Evolutionary conservation across 495 filamentous ascomycete species (phyloP), one percentile per base, ranked within the genome.

Genomic region (Lasiosphaeria hispida): DNA sequence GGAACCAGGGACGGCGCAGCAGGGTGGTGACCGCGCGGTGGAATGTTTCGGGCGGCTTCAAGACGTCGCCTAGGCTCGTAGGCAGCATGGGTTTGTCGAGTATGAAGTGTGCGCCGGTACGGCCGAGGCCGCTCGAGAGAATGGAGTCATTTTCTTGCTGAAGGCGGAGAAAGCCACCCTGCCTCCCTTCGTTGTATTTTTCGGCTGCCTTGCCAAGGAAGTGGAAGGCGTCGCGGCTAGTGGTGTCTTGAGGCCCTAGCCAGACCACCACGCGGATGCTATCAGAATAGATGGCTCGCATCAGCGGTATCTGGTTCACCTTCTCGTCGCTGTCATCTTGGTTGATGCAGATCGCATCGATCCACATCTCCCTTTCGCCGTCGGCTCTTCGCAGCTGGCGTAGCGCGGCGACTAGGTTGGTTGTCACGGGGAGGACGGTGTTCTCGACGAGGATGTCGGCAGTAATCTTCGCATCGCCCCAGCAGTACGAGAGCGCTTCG

Each of bases 291-390:
- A 8, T 36, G 30, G 30, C 48, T 34, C 48, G n/a, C n/a, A 50
- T 50, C 33, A 50, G n/a, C 33, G 30, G 34, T 6, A 50, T 34
- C 30, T 50, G 48, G 5, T 11, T 17, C 1, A 11, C 48, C 3
- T 34, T 30, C 48, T 51, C 34, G n/a, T 51, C 34, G 48, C 33
- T 10, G 34, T 51, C 34, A 10, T 34, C 34, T 7, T 38, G 48
- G 48, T 51, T 36, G 34, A 51, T 51, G 48, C 48, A 38, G 14
- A 51, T 51, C 10, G 48, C 36, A 35, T 51, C 34, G 33, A 51
- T 51, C 48, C 48, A 51, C 6, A 10, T 17, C 35, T 35, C 36
- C 2, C 8, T n/a, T 1, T 23, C 15, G 33, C 0, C n/a, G 2
- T n/a, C 13, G 34, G 6, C 2, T 14, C 7, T 2, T 14, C 13